Conservation (phyloP, 257 asterid genomes). For the Solanum gracilifrons region DNA sequence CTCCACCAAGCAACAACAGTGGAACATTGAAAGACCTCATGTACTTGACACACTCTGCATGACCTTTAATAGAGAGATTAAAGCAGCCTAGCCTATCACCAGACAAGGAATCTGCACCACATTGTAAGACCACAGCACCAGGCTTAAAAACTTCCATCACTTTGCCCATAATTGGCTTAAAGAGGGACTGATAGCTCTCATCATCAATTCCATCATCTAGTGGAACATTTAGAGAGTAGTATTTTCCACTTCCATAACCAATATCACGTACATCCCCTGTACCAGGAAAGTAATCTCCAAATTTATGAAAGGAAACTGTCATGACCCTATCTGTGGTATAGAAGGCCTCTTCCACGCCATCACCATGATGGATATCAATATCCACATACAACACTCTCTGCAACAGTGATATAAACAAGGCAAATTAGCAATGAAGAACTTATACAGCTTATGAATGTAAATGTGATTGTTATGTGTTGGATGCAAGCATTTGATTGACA, state of each 20-base stretch:
- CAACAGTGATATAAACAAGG: conserved; percentile 1
- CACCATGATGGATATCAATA: conserved; percentile 36
- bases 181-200: conserved; percentile 32
- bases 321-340: conserved; percentile 37
- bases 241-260: conserved; percentile 24
- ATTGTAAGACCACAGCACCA: conserved; percentile 33
- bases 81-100: conserved; percentile 37
- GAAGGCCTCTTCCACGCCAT: conserved; percentile 34
- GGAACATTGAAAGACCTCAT: conserved; percentile 38
- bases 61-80: conserved; percentile 31
- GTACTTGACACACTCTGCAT: conserved; percentile 30
- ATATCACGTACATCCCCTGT: conserved; percentile 28
- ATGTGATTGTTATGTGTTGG: background rate
- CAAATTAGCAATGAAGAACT: background rate
- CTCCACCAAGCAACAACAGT: conserved; percentile 28
- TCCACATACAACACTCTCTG: conserved; percentile 37
- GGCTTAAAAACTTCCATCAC: conserved; percentile 36
- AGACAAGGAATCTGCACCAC: conserved; percentile 36
- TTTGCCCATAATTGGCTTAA: conserved; percentile 35
- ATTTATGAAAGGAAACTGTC: conserved; percentile 40
- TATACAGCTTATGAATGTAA: background rate
- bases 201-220: conserved; percentile 35
- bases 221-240: conserved; percentile 33
- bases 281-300: conserved; percentile 38
- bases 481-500: background rate